Evolutionary conservation across 768 basidiomycete genomes (phyloP).

Genomic region (Tulasnella sp.): DNA sequence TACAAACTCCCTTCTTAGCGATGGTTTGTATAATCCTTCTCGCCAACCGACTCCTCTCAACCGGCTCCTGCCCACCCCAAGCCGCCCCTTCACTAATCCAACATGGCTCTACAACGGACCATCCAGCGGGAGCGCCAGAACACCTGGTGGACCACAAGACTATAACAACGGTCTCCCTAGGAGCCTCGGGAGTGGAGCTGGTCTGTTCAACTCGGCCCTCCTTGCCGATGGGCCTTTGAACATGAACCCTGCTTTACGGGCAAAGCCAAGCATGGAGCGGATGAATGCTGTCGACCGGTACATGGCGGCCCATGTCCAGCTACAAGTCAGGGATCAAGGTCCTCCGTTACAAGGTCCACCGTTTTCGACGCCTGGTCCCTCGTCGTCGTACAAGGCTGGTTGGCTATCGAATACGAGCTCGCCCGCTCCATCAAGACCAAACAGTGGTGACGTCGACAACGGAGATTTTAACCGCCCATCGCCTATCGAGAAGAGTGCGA

Average conservation of each 20-base stretch:
- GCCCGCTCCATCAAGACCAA: not conserved
- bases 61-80: slow-evolving; percentile 8
- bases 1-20: not conserved
- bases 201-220: slow-evolving; percentile 5
- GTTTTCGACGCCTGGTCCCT: not conserved
- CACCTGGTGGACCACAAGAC: not conserved
- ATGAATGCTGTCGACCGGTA: not conserved
- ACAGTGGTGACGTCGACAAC: not conserved
- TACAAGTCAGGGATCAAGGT: not conserved
- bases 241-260: not conserved
- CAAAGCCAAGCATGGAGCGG: slow-evolving; percentile 14
- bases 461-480: slow-evolving; percentile 5
- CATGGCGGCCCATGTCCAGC: not conserved
- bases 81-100: slow-evolving; percentile 8
- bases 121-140: not conserved
- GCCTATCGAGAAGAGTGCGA: not conserved
- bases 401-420: not conserved
- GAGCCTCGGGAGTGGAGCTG: not conserved
- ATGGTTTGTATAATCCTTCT: not conserved
- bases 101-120: not conserved
- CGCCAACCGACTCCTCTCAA: not conserved
- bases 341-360: not conserved
- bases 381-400: not conserved
- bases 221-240: slow-evolving; percentile 11
- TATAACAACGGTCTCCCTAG: not conserved